Evolutionary conservation across 2,329 filamentous ascomycete genomes (phyloP).

Genomic region (Aspergillus caelatus): DNA sequence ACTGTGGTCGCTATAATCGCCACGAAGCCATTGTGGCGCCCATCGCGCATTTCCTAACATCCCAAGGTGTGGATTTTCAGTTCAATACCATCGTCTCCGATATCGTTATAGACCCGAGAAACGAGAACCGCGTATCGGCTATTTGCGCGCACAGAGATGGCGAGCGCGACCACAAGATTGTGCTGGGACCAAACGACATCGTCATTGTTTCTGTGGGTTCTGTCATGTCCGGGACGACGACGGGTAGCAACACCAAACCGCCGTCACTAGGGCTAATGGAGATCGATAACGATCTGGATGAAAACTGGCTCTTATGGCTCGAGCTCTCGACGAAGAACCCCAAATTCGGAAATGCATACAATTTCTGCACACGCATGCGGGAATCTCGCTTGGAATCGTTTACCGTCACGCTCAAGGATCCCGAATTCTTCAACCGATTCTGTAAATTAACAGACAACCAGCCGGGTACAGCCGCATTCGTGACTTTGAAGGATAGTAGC

Average conservation of each 20-base stretch:
- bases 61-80: slow-evolving; percentile 30
- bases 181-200: slow-evolving; percentile 37
- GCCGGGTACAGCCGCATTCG: slow-evolving; percentile 38
- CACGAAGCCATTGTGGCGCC: slow-evolving; percentile 31
- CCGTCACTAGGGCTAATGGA: slow-evolving; percentile 29
- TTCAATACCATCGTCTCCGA: slow-evolving; percentile 30
- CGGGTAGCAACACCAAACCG: slow-evolving; percentile 36
- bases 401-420: slow-evolving; percentile 42
- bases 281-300: slow-evolving; percentile 35
- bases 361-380: slow-evolving; percentile 41
- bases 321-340: slow-evolving; percentile 40
- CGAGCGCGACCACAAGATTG: slow-evolving; percentile 22
- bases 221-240: slow-evolving; percentile 39
- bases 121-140: slow-evolving; percentile 25
- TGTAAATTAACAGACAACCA: slow-evolving; percentile 33
- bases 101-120: slow-evolving; percentile 22
- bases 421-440: slow-evolving; percentile 33
- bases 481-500: slow-evolving; percentile 43
- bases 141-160: slow-evolving; percentile 25
- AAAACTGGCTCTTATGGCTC: slow-evolving; percentile 47
- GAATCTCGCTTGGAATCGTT: slow-evolving; percentile 47
- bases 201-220: slow-evolving; percentile 45
- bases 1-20: slow-evolving; percentile 27
- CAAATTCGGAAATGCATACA: slow-evolving; percentile 44
- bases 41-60: slow-evolving; percentile 26